Evolutionary conservation across 441 rosid genomes (phyloP), one percentile per base, ranked within the genome.

Genomic region (Euphorbia schlechtendalii): DNA sequence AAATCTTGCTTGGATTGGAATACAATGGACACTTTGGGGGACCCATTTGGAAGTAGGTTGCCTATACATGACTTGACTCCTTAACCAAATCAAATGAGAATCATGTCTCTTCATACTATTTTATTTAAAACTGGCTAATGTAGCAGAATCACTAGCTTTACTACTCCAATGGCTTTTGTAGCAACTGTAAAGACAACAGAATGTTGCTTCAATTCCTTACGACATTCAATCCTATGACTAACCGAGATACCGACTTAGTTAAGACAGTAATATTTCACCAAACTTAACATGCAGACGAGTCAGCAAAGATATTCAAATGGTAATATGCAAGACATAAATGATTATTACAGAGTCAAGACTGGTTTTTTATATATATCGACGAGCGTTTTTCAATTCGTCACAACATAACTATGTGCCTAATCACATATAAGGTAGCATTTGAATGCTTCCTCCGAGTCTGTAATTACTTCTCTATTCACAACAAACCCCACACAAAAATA

Each of bases 321-420:
- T 17, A 21, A 27, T 27, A 27, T 27, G 30, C 30, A 21, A 61
- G 36, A 30, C 53, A 27, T 8, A 63, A 56, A 61, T 21, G 45
- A 60, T 64, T 58, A 70, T 64, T 71, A 63, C 64, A 73, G 34
- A 59, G 68, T 52, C 66, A 34, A 41, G 66, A 70, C 60, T 64
- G 59, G 20, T 67, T 62, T 78, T 69, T 27, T 27, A 1, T 27
- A 1, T 27, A 27, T 1, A 27, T 27, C 30, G 30, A 27, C n/a
- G n/a, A 27, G 30, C 30, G 30, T 27, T 27, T 27, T 27, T 27
- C 30, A 27, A 27, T 27, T 27, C 30, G 30, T 27, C 30, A 27
- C 30, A 27, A 27, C 30, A 63, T 62, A 82, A 67, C 76, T 71
- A 70, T 70, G 80, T 74, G 71, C 65, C 79, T 74, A 74, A 75